phyloP scores from a whole-genome alignment of 2,329 filamentous ascomycete species.

The Gaeumannomyces tritici region DNA sequence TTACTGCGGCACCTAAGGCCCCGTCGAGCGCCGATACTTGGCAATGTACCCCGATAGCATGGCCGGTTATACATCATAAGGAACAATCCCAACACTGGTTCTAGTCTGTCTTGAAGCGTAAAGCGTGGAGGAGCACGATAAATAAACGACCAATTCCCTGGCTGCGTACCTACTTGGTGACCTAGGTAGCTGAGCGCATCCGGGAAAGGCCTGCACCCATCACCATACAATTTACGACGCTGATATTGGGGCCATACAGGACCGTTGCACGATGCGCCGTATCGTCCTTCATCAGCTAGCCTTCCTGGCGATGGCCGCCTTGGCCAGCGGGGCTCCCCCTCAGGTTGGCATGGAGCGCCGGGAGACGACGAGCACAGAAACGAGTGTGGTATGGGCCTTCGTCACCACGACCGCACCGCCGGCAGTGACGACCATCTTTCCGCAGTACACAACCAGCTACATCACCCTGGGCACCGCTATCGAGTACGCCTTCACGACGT shows the following conservation, averaged over 20 bases:
- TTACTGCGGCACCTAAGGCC: too few relatives aligned
- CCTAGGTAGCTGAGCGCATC: background rate
- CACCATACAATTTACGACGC: too few relatives aligned
- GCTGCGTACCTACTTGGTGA: too few relatives aligned
- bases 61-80: too few relatives aligned
- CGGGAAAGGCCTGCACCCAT: background rate
- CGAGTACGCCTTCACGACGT: conserved; percentile 1
- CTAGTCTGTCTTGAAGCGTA: too few relatives aligned
- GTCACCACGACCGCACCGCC: background rate
- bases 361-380: background rate
- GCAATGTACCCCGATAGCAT: too few relatives aligned
- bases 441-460: background rate
- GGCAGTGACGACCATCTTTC: background rate
- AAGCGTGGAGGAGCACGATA: too few relatives aligned
- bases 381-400: background rate
- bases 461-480: background rate
- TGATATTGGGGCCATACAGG: background rate
- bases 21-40: too few relatives aligned
- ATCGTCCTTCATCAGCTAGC: background rate
- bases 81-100: too few relatives aligned
- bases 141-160: background rate
- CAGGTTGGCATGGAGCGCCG: background rate
- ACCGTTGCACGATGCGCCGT: background rate
- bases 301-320: background rate
- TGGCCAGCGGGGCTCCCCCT: too few relatives aligned